These are phyloP conservation scores for Ascochyta koolunga DNA, from an alignment of 2,329 filamentous ascomycete species.

Conservation along the genomic window DNA sequence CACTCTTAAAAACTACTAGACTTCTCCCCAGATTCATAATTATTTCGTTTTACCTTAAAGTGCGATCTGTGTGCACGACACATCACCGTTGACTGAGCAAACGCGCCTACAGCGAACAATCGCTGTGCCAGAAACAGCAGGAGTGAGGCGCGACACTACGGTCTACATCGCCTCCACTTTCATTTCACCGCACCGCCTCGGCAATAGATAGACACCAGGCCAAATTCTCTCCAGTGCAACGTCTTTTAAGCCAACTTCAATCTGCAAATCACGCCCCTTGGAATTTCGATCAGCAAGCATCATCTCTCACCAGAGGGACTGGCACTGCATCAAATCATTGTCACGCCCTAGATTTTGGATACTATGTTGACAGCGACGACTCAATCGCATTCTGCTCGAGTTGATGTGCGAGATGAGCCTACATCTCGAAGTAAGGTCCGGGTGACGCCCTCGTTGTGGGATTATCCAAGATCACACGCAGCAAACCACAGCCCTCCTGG, in stretches of 20 bases:
- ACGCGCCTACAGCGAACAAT: background rate
- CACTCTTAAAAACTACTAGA: background rate
- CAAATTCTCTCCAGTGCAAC: background rate
- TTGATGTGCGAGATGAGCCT: background rate
- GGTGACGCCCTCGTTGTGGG: background rate
- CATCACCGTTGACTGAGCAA: background rate
- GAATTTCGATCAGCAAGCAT: background rate
- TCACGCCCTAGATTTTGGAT: background rate
- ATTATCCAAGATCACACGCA: slow-evolving; percentile 21
- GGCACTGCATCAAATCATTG: background rate
- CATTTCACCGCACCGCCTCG: background rate
- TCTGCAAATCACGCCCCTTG: background rate
- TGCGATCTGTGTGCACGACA: background rate
- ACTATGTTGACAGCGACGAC: background rate
- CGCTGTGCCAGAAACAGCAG: background rate
- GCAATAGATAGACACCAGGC: background rate
- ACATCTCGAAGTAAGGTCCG: background rate
- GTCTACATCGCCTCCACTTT: background rate
- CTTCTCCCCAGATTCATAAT: background rate
- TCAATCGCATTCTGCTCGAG: background rate
- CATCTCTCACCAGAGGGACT: background rate
- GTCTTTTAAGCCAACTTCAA: background rate
- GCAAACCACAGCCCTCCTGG: slow-evolving; percentile 17
- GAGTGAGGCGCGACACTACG: background rate
- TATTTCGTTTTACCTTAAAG: background rate